Evolutionary conservation across 805 yeast species (phyloP).

Genomic region (Starmerella lactis-condensi): DNA sequence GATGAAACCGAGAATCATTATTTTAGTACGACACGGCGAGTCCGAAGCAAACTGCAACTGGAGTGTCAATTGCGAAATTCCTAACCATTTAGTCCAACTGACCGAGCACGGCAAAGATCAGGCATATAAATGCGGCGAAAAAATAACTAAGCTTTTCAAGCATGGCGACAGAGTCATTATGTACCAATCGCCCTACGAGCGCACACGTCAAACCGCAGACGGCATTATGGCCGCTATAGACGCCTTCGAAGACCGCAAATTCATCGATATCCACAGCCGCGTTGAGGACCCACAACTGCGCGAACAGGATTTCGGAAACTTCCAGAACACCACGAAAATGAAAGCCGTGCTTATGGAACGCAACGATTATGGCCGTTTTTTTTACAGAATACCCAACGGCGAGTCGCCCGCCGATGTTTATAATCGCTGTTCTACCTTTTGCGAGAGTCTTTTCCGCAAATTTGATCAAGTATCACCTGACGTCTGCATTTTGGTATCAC

Average conservation of each 20-base stretch:
- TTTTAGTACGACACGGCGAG: constrained; percentile 80
- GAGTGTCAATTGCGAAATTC: constrained; percentile 52
- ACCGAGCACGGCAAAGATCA: constrained; percentile 48
- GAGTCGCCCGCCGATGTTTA: constrained; percentile 93
- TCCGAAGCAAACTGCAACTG: constrained; percentile 81
- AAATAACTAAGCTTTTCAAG: constrained; percentile 23
- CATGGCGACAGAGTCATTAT: constrained; percentile 47
- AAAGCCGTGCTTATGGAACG: constrained; percentile 65
- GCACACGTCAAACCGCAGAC: constrained; percentile 72
- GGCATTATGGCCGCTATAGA: constrained; percentile 41
- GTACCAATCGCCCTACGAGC: constrained; percentile 68
- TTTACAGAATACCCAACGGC: constrained; percentile 80
- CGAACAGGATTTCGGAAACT: constrained; percentile 90
- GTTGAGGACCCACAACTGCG: constrained; percentile 76
- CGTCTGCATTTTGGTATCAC: constrained; percentile 69
- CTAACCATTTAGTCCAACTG: constrained; percentile 63
- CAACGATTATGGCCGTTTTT: constrained; percentile 73
- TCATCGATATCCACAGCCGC: constrained; percentile 1
- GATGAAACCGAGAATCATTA: no score
- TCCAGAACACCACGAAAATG: constrained; percentile 56
- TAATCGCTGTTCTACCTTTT: constrained; percentile 78
- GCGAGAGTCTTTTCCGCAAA: constrained; percentile 69
- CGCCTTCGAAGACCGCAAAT: constrained; percentile 9
- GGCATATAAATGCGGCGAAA: constrained; percentile 24
- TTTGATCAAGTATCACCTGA: constrained; percentile 52